Conservation (phyloP, 2,329 filamentous ascomycete genomes). For the Fusarium chaquense region DNA sequence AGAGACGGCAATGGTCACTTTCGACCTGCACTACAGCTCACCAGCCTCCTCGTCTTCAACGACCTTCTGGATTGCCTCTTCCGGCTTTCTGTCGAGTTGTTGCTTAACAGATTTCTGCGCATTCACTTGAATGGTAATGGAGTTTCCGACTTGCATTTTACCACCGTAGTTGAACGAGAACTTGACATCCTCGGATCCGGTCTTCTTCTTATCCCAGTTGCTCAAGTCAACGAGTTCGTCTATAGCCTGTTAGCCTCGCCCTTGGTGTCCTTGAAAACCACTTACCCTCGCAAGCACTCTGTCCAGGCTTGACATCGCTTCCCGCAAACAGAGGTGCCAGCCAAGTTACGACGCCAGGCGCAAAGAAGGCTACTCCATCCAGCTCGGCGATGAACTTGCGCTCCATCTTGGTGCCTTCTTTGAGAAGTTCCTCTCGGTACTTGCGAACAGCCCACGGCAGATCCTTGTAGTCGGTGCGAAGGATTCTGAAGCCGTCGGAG, state of each 20-base stretch:
- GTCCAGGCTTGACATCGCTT: constrained; percentile 11
- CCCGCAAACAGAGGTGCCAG: constrained; percentile 31
- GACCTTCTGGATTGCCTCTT: background rate
- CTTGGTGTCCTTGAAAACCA: rapidly evolving
- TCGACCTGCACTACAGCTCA: background rate
- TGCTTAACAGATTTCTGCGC: constrained; percentile 7
- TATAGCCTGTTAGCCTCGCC: background rate
- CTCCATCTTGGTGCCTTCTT: constrained; percentile 15
- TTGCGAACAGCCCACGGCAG: constrained; percentile 34
- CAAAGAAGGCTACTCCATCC: constrained; percentile 32
- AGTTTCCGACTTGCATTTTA: constrained; percentile 10
- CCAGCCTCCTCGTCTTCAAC: background rate
- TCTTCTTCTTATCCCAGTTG: constrained; percentile 9
- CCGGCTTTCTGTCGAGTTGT: background rate
- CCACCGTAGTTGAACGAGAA: constrained; percentile 2
- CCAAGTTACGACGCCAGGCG: constrained; percentile 33
- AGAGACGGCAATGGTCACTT: background rate
- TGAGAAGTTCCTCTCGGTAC: constrained; percentile 20
- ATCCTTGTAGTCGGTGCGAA: constrained; percentile 22
- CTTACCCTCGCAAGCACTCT: constrained; percentile 27
- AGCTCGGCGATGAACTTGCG: constrained; percentile 35
- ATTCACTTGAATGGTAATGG: constrained; percentile 2
- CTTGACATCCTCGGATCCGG: background rate
- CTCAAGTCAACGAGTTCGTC: constrained; percentile 21
- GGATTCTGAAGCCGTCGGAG: constrained; percentile 25